Conservation (phyloP, 768 basidiomycete genomes). For the Hebeloma cylindrosporum region DNA sequence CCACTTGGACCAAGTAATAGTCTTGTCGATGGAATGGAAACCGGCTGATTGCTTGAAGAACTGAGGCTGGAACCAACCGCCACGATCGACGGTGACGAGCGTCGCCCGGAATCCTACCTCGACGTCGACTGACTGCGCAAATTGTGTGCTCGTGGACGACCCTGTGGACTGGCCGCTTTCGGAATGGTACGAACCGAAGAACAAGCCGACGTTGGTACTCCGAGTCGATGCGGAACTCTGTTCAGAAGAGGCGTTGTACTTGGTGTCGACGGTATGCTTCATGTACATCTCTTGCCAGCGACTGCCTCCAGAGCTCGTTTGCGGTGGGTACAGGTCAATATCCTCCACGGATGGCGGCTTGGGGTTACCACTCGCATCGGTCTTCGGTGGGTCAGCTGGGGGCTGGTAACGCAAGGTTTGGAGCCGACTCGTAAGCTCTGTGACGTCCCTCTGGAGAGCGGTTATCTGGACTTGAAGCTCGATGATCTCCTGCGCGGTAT, state of each 20-base stretch:
- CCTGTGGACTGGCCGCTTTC: conserved; percentile 4
- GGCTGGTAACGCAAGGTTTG: conserved; percentile 10
- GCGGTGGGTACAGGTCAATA: not conserved
- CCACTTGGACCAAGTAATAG: too few relatives aligned
- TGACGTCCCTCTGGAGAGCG: conserved; percentile 17
- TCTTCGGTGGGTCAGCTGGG: too few relatives aligned
- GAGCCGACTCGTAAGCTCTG: conserved; percentile 19
- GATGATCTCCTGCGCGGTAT: conserved; percentile 18
- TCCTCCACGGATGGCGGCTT: too few relatives aligned
- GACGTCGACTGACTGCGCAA: not conserved
- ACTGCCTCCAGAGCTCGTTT: conserved; percentile 20
- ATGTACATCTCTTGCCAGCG: conserved; percentile 25
- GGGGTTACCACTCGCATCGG: too few relatives aligned
- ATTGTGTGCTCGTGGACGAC: not conserved
- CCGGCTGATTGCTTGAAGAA: conserved; percentile 14
- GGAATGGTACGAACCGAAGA: conserved; percentile 14
- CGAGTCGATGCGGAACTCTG: not conserved
- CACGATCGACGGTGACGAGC: conserved; percentile 17
- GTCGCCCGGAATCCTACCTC: conserved; percentile 16
- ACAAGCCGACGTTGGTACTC: conserved; percentile 10
- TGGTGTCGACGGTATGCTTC: conserved; percentile 7
- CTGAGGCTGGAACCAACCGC: conserved; percentile 18
- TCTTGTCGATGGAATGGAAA: conserved; percentile 11
- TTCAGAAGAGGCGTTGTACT: conserved; percentile 4
- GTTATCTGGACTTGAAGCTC: conserved; percentile 16